Evolutionary conservation across 192 early-diverging fungal species (phyloP), one percentile per base, ranked within the genome.

Genomic region (Coemansia sp.): DNA sequence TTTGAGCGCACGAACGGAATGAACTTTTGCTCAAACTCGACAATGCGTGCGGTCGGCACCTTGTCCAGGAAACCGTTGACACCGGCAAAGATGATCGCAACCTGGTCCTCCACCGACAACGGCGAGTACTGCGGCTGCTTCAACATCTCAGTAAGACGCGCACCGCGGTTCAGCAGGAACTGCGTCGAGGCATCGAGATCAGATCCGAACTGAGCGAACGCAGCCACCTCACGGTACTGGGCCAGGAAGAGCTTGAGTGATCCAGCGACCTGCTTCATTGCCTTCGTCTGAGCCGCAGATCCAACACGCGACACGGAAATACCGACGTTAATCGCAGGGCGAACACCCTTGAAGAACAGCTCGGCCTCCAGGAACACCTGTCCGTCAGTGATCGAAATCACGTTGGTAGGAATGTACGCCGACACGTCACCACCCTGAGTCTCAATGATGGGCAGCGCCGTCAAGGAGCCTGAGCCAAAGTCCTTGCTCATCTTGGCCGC

Each of bases 381-480:
- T 40, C 97, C 97, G 85, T 99, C 97, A 63, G 97, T 99, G 73
- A 99, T 99, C 83, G 97, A 98, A 96, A 98, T 98, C 73, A 98
- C 95, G 87, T 98, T 98, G 76, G 97, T 98, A 65, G 97, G 97
- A 88, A 98, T 98, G 87, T 98, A 98, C 31, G 97, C 97, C 71
- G 97, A 98, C 80, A 98, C 97, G 92, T 97, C 97, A 84, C 97
- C 97, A 88, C 97, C 97, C 86, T 97, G 94, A 66, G 97, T 98
- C 83, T 98, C 97, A 86, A 98, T 97, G 73, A 98, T 93, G 81
- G 97, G 97, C 59, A 98, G 89, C 40, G 96, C 96, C 60, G 96
- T 98, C 86, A 98, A 87, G 80, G 96, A 97, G 82, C 95, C 95
- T 69, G 86, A 90, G 66, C 95, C 95, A 83, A 91, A 87, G 68